Conservation (phyloP, 2,329 filamentous ascomycete species). For the Calonectria pteridis region DNA sequence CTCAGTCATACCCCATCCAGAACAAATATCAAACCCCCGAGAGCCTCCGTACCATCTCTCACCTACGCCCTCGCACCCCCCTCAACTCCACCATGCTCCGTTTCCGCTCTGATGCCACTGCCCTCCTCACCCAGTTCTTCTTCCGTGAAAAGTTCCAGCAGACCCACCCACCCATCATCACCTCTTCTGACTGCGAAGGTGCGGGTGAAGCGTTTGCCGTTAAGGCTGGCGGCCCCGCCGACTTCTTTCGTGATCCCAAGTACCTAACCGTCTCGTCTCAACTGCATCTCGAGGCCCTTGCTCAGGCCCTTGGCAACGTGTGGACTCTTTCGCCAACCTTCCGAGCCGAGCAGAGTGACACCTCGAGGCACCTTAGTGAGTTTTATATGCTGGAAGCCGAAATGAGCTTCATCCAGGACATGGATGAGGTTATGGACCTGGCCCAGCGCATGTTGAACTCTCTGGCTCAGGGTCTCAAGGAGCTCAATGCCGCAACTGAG, state of each 20-base stretch:
- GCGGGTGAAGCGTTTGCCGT: constrained; percentile 94
- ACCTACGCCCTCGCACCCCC: constrained; percentile 85
- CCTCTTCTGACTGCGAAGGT: constrained; percentile 96
- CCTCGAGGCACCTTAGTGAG: constrained; percentile 92
- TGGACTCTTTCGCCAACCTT: constrained; percentile 97
- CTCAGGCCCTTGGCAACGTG: constrained; percentile 88
- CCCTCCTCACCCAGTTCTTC: constrained; percentile 82
- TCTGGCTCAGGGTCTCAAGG: constrained; percentile 55
- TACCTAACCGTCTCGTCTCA: constrained; percentile 97
- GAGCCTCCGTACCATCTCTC: constrained; percentile 88
- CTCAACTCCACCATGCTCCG: constrained; percentile 85
- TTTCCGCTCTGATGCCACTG: constrained; percentile 84
- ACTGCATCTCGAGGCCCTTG: constrained; percentile 91
- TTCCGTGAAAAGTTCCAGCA: constrained; percentile 78
- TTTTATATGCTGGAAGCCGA: constrained; percentile 99
- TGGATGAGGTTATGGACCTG: constrained; percentile 81
- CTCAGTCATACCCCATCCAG: constrained; percentile 89
- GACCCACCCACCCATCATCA: constrained; percentile 93
- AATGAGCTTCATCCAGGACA: constrained; percentile 79
- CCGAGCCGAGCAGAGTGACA: constrained; percentile 92
- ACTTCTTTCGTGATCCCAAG: constrained; percentile 88
- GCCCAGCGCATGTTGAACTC: constrained; percentile 81
- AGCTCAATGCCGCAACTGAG: constrained; percentile 59
- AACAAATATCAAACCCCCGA: constrained; percentile 95
- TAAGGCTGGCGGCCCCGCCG: constrained; percentile 53